Evolutionary conservation across 2,329 filamentous ascomycete species (phyloP).

Genomic region (Aspergillus versicolor): DNA sequence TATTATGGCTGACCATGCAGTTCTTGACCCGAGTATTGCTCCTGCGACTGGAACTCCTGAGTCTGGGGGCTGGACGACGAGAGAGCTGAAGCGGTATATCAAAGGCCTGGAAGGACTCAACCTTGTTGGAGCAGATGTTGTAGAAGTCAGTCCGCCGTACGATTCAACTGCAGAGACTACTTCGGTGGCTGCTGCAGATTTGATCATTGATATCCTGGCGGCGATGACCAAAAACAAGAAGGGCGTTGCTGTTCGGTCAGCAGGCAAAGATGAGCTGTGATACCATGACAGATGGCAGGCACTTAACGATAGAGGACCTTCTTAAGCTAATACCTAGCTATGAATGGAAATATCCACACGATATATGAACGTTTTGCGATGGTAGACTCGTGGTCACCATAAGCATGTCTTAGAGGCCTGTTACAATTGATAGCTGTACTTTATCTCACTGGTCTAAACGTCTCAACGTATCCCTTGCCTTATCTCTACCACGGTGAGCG

Average conservation of each 20-base stretch:
- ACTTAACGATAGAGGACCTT: too few species aligned
- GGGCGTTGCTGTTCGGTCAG: background rate
- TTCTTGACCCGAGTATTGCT: constrained; percentile 33
- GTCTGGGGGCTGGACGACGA: constrained; percentile 23
- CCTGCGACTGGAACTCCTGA: constrained; percentile 32
- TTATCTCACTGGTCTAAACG: too few species aligned
- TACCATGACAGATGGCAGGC: too few species aligned
- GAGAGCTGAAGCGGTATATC: constrained; percentile 20
- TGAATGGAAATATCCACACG: too few species aligned
- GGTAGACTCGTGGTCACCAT: too few species aligned
- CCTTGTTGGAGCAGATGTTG: constrained; percentile 22
- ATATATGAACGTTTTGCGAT: too few species aligned
- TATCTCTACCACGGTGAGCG: too few species aligned
- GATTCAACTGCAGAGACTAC: constrained; percentile 39
- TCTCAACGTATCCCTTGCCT: too few species aligned
- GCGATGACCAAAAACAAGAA: constrained; percentile 21
- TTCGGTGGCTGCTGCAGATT: constrained; percentile 28
- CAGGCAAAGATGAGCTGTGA: background rate
- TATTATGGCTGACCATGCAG: background rate
- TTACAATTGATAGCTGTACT: too few species aligned
- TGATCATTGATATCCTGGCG: constrained; percentile 30
- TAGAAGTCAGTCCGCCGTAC: constrained; percentile 50
- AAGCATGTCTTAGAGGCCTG: too few species aligned
- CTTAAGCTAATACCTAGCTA: too few species aligned
- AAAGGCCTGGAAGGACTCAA: constrained; percentile 20